Evolutionary conservation across 228 moss, liverwort and hornwort genomes (phyloP), one percentile per base, ranked within the genome.

Genomic region (Sphagnum fallax): DNA sequence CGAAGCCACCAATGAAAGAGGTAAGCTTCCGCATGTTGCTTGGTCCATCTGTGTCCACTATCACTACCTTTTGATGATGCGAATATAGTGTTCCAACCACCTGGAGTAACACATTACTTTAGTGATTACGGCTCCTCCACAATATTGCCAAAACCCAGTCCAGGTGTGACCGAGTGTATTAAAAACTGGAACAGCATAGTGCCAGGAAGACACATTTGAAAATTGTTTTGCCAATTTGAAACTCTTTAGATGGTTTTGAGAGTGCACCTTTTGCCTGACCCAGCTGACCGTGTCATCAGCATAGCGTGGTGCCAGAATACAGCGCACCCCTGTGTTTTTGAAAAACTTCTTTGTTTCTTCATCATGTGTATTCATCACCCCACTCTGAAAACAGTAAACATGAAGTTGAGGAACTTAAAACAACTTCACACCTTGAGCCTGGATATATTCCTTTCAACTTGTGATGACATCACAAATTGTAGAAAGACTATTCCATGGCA

Each of bases 81-180:
- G 98, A 76, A 72, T 92, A 98, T 11, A 98, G 82, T 47, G 94
- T 80, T 18, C 98, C 98, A 74, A 98, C 98, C 61, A 98, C 90
- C 98, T 98, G 85, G n/a, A 65, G 69, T 1, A 32, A 32, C 32
- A 32, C 32, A 32, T 32, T 32, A 32, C 32, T 32, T 32, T 32
- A 32, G 32, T 32, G 32, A 32, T 32, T 32, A 32, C 32, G 1
- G 32, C 32, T 32, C 1, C 32, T 32, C 32, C 32, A 32, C 32
- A 32, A 32, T 32, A 32, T 32, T 32, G 32, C 32, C 32, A 32
- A 32, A 32, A 32, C 32, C 32, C 32, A 32, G 1, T 18, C 32
- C 32, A 32, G 32, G 32, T 32, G 32, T 32, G 32, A 32, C 32
- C 1, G 32, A 32, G 32, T 32, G 32, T 32, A 32, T 32, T 32